Evolutionary conservation across 1,284 basidiomycete species (phyloP).

Genomic region (Gymnopus androsaceus): DNA sequence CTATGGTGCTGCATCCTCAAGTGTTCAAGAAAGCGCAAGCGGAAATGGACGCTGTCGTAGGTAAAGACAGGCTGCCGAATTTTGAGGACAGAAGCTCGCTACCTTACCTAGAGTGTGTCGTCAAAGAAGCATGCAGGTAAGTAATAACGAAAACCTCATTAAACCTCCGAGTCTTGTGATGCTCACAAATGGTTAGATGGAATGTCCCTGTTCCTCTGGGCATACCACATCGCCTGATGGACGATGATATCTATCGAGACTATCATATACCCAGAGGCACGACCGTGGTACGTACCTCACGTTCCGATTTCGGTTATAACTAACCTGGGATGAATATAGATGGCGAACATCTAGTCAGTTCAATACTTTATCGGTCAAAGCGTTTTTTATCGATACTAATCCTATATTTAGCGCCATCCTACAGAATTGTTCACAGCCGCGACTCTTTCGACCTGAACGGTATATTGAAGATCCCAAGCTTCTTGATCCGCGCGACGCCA

Average conservation of each 20-base stretch:
- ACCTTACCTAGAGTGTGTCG: conserved; percentile 53
- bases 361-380: not conserved
- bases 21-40: conserved; percentile 51
- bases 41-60: conserved; percentile 55
- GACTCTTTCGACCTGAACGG: conserved; percentile 40
- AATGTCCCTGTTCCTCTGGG: conserved; percentile 47
- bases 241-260: conserved; percentile 52
- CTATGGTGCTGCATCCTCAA: conserved; percentile 53
- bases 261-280: conserved; percentile 48
- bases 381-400: not conserved
- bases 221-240: conserved; percentile 49
- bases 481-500: conserved; percentile 40
- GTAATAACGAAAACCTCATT: conserved; percentile 1
- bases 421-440: conserved; percentile 40
- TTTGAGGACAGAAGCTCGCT: conserved; percentile 51
- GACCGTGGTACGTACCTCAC: conserved; percentile 31
- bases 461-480: conserved; percentile 36
- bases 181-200: conserved; percentile 33
- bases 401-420: conserved; percentile 37
- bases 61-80: conserved; percentile 44
- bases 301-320: not conserved
- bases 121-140: conserved; percentile 53
- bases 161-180: conserved; percentile 1
- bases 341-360: conserved; percentile 18
- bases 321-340: not conserved